Evolutionary conservation across 1,284 basidiomycete species (phyloP), one percentile per base, ranked within the genome.

Genomic region (Farysia itapuensis): DNA sequence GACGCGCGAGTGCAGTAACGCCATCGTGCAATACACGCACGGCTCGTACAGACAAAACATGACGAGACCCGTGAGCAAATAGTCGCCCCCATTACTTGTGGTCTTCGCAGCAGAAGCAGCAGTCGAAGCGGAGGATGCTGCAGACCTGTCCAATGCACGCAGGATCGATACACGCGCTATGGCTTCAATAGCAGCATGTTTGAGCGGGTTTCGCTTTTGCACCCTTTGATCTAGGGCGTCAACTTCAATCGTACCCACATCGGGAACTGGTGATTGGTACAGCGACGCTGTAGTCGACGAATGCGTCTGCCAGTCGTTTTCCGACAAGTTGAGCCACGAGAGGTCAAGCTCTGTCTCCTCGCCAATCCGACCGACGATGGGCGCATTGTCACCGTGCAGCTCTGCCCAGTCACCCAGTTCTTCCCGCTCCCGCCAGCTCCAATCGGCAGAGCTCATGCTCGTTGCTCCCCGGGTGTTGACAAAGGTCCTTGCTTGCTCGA

Each of bases 41-140:
- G 74, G 74, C 43, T 76, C 74, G 47, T 72, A 69, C 19, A 74
- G 68, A 0, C 61, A 52, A 30, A 75, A 76, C 3, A 76, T 50
- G 3, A 58, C 41, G 1, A 75, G 54, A 2, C 48, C 43, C 20
- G 64, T 75, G 5, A 76, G 59, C 21, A 76, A 59, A 52, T 76
- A 76, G 45, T 76, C 74, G 39, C 50, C 43, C 1, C 70, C 69
- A 40, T 72, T 74, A 26, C 21, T 6, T 6, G 6, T 19, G 4
- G 36, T 13, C 9, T 23, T 26, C 6, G 6, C 9, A 11, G 31
- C 31, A 12, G 19, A 24, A 5, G 41, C 30, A n/a, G 14, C n/a
- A 21, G 35, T 31, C 24, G 11, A 8, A 3, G 14, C 8, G 18
- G n/a, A n/a, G n/a, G 11, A 12, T 11, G 7, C 29, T 8, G 16